A percentile compares a stretch with the other conserved stretches of the same genome.
Conservation (phyloP, 805 yeast species). For the Cyberlindnera petersonii region DNA sequence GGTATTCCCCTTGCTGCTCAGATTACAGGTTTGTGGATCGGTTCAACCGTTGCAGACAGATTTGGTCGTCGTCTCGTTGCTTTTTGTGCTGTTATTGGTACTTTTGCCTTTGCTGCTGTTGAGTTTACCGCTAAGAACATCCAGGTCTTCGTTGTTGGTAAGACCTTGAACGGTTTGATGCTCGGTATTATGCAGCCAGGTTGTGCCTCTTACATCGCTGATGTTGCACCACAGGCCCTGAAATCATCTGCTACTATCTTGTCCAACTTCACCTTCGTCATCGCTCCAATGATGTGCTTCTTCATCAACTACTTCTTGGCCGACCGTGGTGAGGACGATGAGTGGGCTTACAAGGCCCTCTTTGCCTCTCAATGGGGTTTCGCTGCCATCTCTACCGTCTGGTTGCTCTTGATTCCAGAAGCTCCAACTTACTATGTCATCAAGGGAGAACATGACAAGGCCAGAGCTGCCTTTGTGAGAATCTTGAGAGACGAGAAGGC, state of each 20-base stretch:
- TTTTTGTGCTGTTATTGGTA: conserved; percentile 26
- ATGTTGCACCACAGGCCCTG: conserved; percentile 37
- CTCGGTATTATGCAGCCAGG: conserved; percentile 38
- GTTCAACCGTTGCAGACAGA: conserved; percentile 27
- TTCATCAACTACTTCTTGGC: conserved; percentile 22
- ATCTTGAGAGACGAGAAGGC: conserved; percentile 12
- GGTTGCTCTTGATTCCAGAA: conserved; percentile 37
- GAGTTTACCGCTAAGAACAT: conserved; percentile 37
- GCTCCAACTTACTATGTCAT: conserved; percentile 41
- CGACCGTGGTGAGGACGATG: conserved; percentile 16
- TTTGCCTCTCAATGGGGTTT: conserved; percentile 26
- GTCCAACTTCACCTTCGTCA: conserved; percentile 35
- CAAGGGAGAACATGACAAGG: conserved; percentile 32
- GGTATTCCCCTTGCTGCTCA: conserved; percentile 31
- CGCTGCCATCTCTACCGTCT: conserved; percentile 22
- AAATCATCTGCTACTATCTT: conserved; percentile 36
- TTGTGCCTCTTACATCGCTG: conserved; percentile 37
- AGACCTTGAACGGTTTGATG: conserved; percentile 37
- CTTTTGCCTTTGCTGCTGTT: conserved; percentile 35
- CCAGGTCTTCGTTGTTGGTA: conserved; percentile 36
- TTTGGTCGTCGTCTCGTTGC: conserved; percentile 35
- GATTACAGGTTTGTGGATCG: conserved; percentile 28
- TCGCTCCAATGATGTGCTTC: conserved; percentile 36
- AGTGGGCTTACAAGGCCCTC: conserved; percentile 33
- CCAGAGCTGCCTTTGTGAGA: conserved; percentile 29